Conservation (phyloP, 2,329 filamentous ascomycete species). For the Incumbomyces delicatus region DNA sequence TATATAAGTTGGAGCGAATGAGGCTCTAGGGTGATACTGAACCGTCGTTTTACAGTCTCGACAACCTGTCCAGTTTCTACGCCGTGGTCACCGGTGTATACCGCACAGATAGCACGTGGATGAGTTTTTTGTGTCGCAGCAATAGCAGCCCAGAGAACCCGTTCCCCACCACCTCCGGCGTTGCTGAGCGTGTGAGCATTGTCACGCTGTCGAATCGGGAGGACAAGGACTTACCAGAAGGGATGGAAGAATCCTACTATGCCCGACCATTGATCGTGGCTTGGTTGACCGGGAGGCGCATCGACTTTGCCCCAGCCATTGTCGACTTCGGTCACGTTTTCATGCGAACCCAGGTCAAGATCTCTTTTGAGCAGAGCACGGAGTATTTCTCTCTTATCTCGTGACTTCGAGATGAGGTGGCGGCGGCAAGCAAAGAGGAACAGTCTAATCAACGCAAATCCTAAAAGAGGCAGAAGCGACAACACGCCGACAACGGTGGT, state of each 20-base stretch:
- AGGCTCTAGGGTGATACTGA: constrained; percentile 82
- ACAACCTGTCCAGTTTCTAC: constrained; percentile 73
- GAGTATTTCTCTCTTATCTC: constrained; percentile 16
- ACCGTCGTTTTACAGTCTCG: constrained; percentile 66
- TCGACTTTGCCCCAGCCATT: constrained; percentile 65
- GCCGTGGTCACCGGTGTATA: constrained; percentile 94
- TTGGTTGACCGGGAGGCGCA: constrained; percentile 32
- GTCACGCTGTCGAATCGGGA: constrained; percentile 5
- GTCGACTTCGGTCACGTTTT: constrained; percentile 25
- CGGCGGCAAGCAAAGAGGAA: constrained; percentile 11
- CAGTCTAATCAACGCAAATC: constrained; percentile 9
- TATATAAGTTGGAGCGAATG: constrained; percentile 83
- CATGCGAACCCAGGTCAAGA: constrained; percentile 4
- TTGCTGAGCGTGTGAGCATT: constrained; percentile 49
- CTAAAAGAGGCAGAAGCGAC: constrained; percentile 12
- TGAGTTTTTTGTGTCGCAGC: constrained; percentile 80
- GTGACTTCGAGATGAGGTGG: constrained; percentile 11
- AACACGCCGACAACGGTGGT: constrained; percentile 12
- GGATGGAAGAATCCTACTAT: constrained; percentile 96
- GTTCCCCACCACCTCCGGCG: constrained; percentile 87
- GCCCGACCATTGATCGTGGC: constrained; percentile 61
- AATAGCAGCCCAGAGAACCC: constrained; percentile 93
- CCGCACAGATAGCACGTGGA: constrained; percentile 71
- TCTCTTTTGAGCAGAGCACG: constrained; percentile 9
- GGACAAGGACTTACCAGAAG: constrained; percentile 63